Percentiles rank a stretch among this genome's conserved stretches.
These are phyloP conservation scores for Phytophthora pseudosyringae DNA, from an alignment of 352 stramenopile genomes.

Conservation along the genomic window DNA sequence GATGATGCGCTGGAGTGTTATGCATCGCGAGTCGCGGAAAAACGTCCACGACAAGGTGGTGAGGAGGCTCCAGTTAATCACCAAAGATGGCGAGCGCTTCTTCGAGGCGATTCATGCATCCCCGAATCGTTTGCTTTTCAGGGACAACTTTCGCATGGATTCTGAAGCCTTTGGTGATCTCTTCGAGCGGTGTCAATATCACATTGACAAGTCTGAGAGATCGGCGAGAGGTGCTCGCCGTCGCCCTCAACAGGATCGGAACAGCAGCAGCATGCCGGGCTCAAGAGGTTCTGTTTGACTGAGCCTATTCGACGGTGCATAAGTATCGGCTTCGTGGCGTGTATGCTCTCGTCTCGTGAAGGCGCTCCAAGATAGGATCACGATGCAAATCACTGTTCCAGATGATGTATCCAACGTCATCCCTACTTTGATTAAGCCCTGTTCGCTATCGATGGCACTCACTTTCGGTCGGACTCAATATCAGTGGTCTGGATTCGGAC, in stretches of 20 bases:
- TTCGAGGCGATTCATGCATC: slow-evolving; percentile 1
- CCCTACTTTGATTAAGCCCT: slow-evolving; percentile 23
- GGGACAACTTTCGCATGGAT: slow-evolving; percentile 15
- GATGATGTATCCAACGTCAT: neutral
- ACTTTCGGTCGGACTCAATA: slow-evolving; percentile 6
- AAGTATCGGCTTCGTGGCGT: slow-evolving; percentile 11
- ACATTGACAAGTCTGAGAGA: slow-evolving; percentile 1
- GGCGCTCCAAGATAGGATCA: slow-evolving; percentile 1
- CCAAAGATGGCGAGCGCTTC: neutral
- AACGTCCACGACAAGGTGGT: too few relatives aligned
- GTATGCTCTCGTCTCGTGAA: slow-evolving; percentile 7
- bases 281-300: slow-evolving; percentile 11
- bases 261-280: slow-evolving; percentile 1
- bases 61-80: too few relatives aligned
- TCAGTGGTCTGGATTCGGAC: neutral
- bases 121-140: neutral
- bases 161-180: slow-evolving; percentile 5
- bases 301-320: slow-evolving; percentile 11
- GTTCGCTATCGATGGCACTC: slow-evolving; percentile 18
- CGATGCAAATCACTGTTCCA: slow-evolving; percentile 2
- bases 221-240: neutral
- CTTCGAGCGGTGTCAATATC: neutral
- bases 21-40: too few relatives aligned
- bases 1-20: too few relatives aligned
- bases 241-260: slow-evolving; percentile 7